Base-by-base conservation (phyloP, 2,329 filamentous ascomycete genomes). In the Meredithiella fracta region DNA sequence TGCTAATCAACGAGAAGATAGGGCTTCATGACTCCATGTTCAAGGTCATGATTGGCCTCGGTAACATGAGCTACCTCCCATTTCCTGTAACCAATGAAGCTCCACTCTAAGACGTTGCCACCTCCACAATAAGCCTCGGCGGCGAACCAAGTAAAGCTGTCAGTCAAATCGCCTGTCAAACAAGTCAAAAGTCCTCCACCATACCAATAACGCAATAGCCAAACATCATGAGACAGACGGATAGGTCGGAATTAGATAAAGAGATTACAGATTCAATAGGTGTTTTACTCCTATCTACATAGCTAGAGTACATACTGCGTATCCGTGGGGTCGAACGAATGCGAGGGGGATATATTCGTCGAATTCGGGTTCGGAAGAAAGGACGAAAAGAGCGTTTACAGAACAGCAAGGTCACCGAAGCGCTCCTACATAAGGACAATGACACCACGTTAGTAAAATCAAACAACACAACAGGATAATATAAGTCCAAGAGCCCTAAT, bases 331-430 rank as follows among this genome's bases (percentile, higher is more conserved):
- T 23, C 50, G 42, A 56, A 42, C 63, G 67, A 66, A 67, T 67
- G 64, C 64, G 64, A 64, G 64, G 62, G 62, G 59, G 62, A 50
- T 51, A 22, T 50, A 55, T 29, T 22, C 51, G 54, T 56, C 44
- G 40, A 31, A 23, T 23, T 53, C 47, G 42, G 25, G 20, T 38
- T 58, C 47, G 56, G 25, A 47, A 23, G 50, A 25, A 29, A 31
- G 11, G 50, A 37, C 47, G 23, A 9, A 15, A 55, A 61, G 63
- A 60, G 65, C 66, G 69, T 79, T 81, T 95, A 98, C 71, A 97
- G 78, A 65, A 94, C 75, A 65, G 92, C 91, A 65, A 97, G 83
- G 71, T 97, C 90, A 77, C 92, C 92, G 73, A 97, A 98, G 80
- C 90, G 94, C 82, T 98, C 92, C 91, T 97, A 66, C 63, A 66